phyloP scores from a whole-genome alignment of 345 rosid genomes.

The Eucalyptus viminalis region DNA sequence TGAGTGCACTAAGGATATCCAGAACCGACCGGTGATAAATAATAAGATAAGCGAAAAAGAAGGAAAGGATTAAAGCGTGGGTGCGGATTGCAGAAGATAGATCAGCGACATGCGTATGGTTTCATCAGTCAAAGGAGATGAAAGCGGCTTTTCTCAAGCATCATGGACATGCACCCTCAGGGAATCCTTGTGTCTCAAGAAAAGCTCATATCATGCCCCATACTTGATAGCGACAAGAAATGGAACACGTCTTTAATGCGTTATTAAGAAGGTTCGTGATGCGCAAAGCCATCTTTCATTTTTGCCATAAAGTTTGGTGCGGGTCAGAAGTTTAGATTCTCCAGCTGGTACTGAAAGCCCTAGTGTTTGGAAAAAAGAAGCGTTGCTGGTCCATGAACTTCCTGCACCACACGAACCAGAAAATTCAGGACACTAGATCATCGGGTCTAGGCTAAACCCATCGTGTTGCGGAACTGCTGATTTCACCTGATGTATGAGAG shows the following conservation, averaged over 20 bases:
- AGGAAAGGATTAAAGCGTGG: neutral
- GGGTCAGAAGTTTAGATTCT: neutral
- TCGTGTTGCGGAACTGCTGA: neutral
- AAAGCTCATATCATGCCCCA: neutral
- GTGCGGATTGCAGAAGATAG: neutral
- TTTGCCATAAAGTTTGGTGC: neutral
- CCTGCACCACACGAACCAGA: neutral
- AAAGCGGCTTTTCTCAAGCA: constrained; percentile 4
- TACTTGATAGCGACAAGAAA: neutral
- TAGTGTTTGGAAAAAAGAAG: neutral
- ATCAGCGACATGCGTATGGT: neutral
- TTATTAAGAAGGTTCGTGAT: neutral
- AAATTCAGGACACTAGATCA: neutral
- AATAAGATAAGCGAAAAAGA: neutral
- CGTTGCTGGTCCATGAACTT: neutral
- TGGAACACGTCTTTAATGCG: neutral
- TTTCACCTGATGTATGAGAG: neutral
- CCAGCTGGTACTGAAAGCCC: neutral
- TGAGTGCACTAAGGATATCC: constrained; percentile 3
- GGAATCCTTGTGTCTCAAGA: constrained; percentile 43
- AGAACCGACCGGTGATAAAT: constrained; percentile 13
- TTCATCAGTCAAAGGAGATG: neutral
- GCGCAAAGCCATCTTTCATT: neutral
- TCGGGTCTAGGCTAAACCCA: neutral
- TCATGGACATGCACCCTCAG: constrained; percentile 28